Conservation (phyloP, 176 grass and related monocot species). For the Phyllostachys edulis region DNA sequence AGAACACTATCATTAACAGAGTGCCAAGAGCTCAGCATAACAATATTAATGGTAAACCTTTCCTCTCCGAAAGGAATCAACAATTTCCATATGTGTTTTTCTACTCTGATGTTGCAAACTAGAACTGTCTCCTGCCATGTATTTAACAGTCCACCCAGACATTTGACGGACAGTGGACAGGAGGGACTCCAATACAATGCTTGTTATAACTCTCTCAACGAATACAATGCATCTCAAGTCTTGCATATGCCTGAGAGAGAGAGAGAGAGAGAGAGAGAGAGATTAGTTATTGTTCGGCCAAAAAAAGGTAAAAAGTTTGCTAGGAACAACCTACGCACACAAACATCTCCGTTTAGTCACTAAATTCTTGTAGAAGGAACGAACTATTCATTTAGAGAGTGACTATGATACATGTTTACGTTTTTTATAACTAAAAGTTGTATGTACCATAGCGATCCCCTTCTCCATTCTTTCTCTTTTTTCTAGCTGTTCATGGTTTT, state of each 20-base stretch:
- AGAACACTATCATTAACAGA: neutral
- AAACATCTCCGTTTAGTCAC: neutral
- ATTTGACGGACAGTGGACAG: conserved; percentile 49
- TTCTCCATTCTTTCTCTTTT: neutral
- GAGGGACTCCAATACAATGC: conserved; percentile 55
- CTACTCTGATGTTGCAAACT: conserved; percentile 44
- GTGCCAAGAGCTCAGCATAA: neutral
- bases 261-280: neutral
- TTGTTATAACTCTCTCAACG: conserved; percentile 76
- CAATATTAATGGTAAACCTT: conserved; percentile 36
- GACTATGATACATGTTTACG: neutral
- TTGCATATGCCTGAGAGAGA: conserved; percentile 45
- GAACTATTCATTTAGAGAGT: neutral
- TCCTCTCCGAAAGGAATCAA: conserved; percentile 63
- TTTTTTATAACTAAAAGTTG: no score
- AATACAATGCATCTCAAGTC: conserved; percentile 85
- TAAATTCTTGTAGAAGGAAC: neutral
- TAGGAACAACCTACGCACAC: neutral
- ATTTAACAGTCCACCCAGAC: conserved; percentile 51
- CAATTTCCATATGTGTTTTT: conserved; percentile 56
- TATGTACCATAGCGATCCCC: neutral
- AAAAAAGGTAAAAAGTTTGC: neutral
- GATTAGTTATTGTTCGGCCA: neutral
- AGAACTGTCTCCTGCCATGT: conserved; percentile 51
- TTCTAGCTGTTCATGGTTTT: neutral